Base-by-base conservation (phyloP, 192 early-diverging fungal species). In the Spizellomyces sp. region DNA sequence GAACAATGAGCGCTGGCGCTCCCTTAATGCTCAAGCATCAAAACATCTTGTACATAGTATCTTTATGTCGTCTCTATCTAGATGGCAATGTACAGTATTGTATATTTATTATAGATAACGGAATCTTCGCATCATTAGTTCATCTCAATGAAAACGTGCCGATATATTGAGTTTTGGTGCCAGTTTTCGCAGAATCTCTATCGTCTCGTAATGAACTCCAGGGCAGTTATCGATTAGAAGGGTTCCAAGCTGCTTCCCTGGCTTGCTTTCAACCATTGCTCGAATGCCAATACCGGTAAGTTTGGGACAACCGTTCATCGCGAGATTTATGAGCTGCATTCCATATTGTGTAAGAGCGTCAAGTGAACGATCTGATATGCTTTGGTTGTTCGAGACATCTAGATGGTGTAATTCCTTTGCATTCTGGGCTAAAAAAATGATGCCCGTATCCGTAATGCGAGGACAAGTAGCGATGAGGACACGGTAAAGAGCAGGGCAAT, bases 371-470 rank as follows among this genome's bases (percentile, higher is more conserved):
- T 67, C 66, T 19, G 48, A 12, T 14, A 67, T 19, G 17, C 56
- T 12, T 14, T 12, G 12, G 45, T 56, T 67, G 48, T 55, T 55
- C 2, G 48, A 19, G n/a, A 67, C n/a, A 41, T 57, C 46, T 9
- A 67, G 50, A n/a, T 19, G 9, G 9, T 12, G 19, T 12, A 67
- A 19, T 41, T 55, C 17, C 66, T 9, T 67, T 19, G 48, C 15
- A 5, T 27, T 19, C n/a, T 9, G 19, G 15, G 56, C 48, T 22
- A 67, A 5, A 17, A 52, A 46, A 17, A 55, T 41, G 9, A 41
- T 52, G 1, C 66, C 66, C 8, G 1, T 10, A 56, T 67, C 66
- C 9, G 66, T 48, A 56, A 67, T 41, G 8, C 66, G 46, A 12
- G 66, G 48, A 41, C 66, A 67, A 8, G 48, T 56, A 9, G 21